A percentile compares a stretch with the other conserved stretches of the same genome.
phyloP scores from a whole-genome alignment of 2,329 filamentous ascomycete genomes.

The Microascus cirrosus region DNA sequence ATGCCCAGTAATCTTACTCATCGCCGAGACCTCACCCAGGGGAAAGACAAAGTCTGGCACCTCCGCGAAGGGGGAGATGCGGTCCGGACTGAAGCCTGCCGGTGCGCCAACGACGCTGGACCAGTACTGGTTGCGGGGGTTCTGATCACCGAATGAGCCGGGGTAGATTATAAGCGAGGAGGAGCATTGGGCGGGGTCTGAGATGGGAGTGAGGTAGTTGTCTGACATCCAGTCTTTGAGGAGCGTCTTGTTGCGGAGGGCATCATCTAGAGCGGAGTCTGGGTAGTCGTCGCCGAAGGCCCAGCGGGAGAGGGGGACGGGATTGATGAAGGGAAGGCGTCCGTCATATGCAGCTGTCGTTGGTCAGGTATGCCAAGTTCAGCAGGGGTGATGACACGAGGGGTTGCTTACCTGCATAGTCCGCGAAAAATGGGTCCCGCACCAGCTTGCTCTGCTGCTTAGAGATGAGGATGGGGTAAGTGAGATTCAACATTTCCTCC shows the following conservation, averaged over 20 bases:
- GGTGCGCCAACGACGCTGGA: conserved; percentile 27
- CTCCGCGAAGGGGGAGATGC: conserved; percentile 22
- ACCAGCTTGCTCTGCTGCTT: conserved; percentile 24
- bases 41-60: conserved; percentile 29
- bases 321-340: conserved; percentile 23
- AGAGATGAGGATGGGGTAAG: conserved; percentile 23
- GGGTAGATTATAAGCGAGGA: conserved; percentile 36
- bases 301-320: conserved; percentile 22
- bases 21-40: conserved; percentile 23
- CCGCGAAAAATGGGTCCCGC: conserved; percentile 24
- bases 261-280: conserved; percentile 19
- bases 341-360: conserved; percentile 17
- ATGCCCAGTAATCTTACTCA: conserved; percentile 28
- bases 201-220: conserved; percentile 27
- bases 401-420: conserved; percentile 19
- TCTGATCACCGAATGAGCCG: conserved; percentile 13
- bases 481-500: conserved; percentile 15
- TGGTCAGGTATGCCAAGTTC: background rate
- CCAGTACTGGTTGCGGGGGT: conserved; percentile 23
- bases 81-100: conserved; percentile 27
- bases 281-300: conserved; percentile 19
- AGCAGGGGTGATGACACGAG: background rate
- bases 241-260: conserved; percentile 35
- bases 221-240: conserved; percentile 33
- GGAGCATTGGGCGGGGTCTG: conserved; percentile 36